Evolutionary conservation across 345 rosid species (phyloP), one percentile per base, ranked within the genome.

Genomic region (thale cress (Arabidopsis thaliana)): DNA sequence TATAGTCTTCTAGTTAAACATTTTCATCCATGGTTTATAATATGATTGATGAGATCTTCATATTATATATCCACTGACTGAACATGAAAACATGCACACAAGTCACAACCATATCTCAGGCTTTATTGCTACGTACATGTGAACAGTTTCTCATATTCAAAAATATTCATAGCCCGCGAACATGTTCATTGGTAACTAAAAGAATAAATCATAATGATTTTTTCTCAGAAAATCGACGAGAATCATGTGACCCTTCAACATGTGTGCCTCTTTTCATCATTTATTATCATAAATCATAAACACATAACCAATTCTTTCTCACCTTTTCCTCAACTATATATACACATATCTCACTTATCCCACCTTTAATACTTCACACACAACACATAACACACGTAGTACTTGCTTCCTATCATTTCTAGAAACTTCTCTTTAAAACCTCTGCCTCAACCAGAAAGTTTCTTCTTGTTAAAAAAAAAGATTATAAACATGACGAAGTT

Each of bases 221-320:
- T 32, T 28, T 16, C 45, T 55, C 8, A 83, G 71, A 78, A 74
- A 72, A 42, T 68, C 7, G 87, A 70, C 89, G 79, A 61, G 93
- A 80, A 88, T 89, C 97, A 89, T 85, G 93, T 88, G 97, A 89
- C 65, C 60, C 63, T 79, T 57, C 46, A 67, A 80, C 86, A 77
- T 85, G 67, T 78, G 84, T 78, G 76, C 82, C 71, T 42, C 73
- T 58, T 60, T 67, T 50, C 60, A 38, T 28, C 85, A 83, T 88
- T 88, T 69, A 84, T 66, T 76, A 12, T 61, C 57, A 5, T 1
- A 44, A 28, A 12, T 61, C 57, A 5, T 1, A 44, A 28, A 13
- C 52, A 60, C 8, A 38, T n/a, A 51, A 51, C 65, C 24, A 76
- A 23, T 49, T 42, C 42, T 66, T 66, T 73, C 16, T 40, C 55